Base-by-base conservation (phyloP, 2,329 filamentous ascomycete species). In the Clonostachys solani region DNA sequence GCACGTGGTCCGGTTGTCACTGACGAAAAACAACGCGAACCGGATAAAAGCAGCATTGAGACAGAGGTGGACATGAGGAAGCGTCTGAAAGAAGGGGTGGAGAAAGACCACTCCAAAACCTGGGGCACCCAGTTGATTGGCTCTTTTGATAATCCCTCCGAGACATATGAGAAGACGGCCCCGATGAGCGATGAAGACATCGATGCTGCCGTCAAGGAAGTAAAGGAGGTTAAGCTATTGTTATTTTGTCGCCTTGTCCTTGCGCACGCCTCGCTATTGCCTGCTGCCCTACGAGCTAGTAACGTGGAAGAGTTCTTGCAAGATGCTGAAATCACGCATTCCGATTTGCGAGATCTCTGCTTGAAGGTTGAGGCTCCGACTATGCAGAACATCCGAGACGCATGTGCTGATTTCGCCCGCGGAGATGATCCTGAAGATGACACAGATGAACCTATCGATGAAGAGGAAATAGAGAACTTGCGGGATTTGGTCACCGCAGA, bases 361-460 rank as follows among this genome's bases (percentile, higher is more conserved):
- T 42, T 62, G 12, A 62, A 59, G 18, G 49, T 61, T 2, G 53
- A 55, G 10, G 50, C 58, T 3, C 60, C 60, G 5, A 55, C 48
- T 17, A 53, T 61, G 0, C 57, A 62, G 16, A 47, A 56, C 5
- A 57, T 62, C 8, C 55, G 60, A 47, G 60, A 62, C 17, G 59
- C 59, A 5, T 62, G 60, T 33, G 60, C 60, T 29, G 60, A 62
- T 33, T 61, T 61, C 17, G 54, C 60, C 1, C 56, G 57, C 1
- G 52, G 52, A 5, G 54, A 60, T 12, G 50, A 58, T 4, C 47
- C 40, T 5, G 12, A 49, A 2, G 19, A 45, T n/a, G 35, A 42
- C 4, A 2, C 37, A 12, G 3, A 23, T 33, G 51, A 54, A 1
- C 49, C 52, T 9, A 50, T 52, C 4, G 54, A 47, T 12, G 49